Percentiles rank a stretch among this genome's conserved stretches.
Conservation (phyloP, 2,329 filamentous ascomycete species). For the Cladosporium sp. region DNA sequence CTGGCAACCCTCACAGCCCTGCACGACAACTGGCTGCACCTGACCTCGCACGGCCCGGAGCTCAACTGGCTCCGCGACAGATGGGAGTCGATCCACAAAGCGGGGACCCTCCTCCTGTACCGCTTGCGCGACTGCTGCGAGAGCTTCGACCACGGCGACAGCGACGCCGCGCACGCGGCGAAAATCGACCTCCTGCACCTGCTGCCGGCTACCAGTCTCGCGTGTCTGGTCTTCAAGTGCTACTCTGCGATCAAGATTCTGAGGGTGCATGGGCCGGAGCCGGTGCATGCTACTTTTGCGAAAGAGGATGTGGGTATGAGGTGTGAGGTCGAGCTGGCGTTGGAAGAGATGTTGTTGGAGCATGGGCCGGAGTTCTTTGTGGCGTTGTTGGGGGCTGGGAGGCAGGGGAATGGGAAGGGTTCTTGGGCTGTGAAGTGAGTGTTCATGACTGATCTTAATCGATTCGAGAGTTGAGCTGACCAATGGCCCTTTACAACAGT, state of each 20-base stretch:
- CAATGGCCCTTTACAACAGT: slow-evolving; percentile 11
- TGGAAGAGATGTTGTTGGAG: slow-evolving; percentile 28
- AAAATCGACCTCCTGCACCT: slow-evolving; percentile 21
- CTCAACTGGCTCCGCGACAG: slow-evolving; percentile 28
- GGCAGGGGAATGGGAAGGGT: background rate
- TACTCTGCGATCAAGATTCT: slow-evolving; percentile 26
- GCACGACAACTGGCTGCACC: slow-evolving; percentile 25
- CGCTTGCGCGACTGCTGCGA: slow-evolving; percentile 23
- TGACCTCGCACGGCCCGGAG: slow-evolving; percentile 22
- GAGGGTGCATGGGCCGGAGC: slow-evolving; percentile 26
- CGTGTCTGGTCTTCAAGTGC: slow-evolving; percentile 29
- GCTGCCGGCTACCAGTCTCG: slow-evolving; percentile 27
- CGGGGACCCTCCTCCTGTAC: slow-evolving; percentile 28
- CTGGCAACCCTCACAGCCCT: slow-evolving; percentile 19
- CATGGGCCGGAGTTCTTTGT: slow-evolving; percentile 27
- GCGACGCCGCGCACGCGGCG: slow-evolving; percentile 7
- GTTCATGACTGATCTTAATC: no score
- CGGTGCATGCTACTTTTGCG: slow-evolving; percentile 17
- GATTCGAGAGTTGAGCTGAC: background rate
- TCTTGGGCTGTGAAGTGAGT: slow-evolving; percentile 20
- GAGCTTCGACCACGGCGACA: background rate
- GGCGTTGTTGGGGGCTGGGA: slow-evolving; percentile 19
- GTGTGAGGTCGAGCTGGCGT: slow-evolving; percentile 29
- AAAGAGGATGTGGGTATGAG: slow-evolving; percentile 19
- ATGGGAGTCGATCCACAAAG: slow-evolving; percentile 27